Evolutionary conservation across 257 asterid species (phyloP).

Genomic region (Jacaranda mimosifolia): DNA sequence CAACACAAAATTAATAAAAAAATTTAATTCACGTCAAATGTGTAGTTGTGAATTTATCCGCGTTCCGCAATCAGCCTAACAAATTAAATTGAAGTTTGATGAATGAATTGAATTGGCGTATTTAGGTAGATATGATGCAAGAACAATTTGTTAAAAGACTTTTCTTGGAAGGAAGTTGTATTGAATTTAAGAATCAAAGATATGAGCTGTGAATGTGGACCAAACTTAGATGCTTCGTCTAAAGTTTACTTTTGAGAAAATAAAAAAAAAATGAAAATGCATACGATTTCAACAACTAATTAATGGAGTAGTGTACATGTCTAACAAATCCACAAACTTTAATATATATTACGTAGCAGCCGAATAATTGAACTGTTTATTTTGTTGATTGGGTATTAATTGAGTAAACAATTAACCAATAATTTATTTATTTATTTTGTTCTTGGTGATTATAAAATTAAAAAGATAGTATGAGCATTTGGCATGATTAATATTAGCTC

Average conservation of each 20-base stretch:
- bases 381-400: constrained; percentile 30
- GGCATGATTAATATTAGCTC: constrained; percentile 28
- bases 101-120: constrained; percentile 4
- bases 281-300: constrained; percentile 31
- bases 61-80: neutral
- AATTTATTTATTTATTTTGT: neutral
- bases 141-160: constrained; percentile 35
- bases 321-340: constrained; percentile 22
- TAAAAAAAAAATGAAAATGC: neutral
- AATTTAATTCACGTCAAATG: neutral
- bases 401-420: constrained; percentile 3
- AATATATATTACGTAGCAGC: constrained; percentile 32
- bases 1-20: neutral
- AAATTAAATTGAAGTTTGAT: neutral
- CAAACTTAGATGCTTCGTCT: constrained; percentile 49
- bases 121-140: constrained; percentile 17
- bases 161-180: constrained; percentile 47
- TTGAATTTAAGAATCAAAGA: constrained; percentile 44
- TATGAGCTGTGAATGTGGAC: constrained; percentile 68
- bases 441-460: neutral
- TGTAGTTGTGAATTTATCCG: neutral
- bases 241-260: constrained; percentile 41
- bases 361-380: constrained; percentile 29
- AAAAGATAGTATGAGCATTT: constrained; percentile 29
- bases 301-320: constrained; percentile 41